phyloP scores from a whole-genome alignment of 208 protist species.

The Vickermania ingenoplastis region DNA sequence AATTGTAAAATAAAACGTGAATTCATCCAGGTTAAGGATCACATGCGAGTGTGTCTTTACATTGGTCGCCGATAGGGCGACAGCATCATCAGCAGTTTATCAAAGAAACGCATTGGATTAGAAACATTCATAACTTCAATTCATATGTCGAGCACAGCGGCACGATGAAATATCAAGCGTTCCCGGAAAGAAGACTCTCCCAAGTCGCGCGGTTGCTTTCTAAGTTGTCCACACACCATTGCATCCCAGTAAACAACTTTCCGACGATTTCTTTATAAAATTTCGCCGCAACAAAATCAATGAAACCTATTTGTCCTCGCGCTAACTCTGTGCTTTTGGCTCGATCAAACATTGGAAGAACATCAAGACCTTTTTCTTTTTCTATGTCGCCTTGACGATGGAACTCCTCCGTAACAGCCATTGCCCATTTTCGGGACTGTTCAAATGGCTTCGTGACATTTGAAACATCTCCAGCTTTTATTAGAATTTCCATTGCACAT shows the following conservation, averaged over 20 bases:
- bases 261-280: constrained; percentile 67
- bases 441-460: constrained; percentile 86
- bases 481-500: constrained; percentile 60
- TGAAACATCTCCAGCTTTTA: constrained; percentile 79
- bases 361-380: constrained; percentile 74
- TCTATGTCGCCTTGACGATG: constrained; percentile 84
- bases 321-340: constrained; percentile 76
- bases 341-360: constrained; percentile 81
- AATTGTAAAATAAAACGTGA: too few relatives aligned
- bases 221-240: constrained; percentile 71
- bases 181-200: constrained; percentile 41
- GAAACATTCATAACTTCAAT: too few relatives aligned
- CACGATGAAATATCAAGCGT: too few relatives aligned
- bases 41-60: constrained; percentile 27
- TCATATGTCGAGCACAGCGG: too few relatives aligned
- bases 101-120: too few relatives aligned
- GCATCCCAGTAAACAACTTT: constrained; percentile 49
- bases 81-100: not conserved
- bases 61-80: constrained; percentile 1
- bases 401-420: constrained; percentile 84
- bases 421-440: constrained; percentile 70
- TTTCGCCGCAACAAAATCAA: constrained; percentile 75
- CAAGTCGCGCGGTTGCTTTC: constrained; percentile 47
- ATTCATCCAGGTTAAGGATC: constrained; percentile 35
- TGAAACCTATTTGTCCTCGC: constrained; percentile 79